Percentiles rank a stretch among this genome's conserved stretches.
Evolutionary conservation across 1,284 basidiomycete genomes (phyloP).

Genomic region (Cystobasidiaceae sp.): DNA sequence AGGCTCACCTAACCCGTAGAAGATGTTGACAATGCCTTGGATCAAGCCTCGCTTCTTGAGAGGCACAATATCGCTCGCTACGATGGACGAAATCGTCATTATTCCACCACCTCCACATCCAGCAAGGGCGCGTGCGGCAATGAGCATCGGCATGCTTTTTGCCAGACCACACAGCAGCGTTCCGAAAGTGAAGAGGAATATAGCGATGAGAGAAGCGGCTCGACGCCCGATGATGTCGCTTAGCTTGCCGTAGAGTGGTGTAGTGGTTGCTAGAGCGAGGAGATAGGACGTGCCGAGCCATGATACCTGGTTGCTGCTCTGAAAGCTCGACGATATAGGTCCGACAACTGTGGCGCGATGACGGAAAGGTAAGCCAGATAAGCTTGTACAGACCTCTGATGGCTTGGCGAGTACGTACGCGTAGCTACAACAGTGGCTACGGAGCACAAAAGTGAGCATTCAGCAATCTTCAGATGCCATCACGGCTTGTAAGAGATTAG

Average conservation of each 20-base stretch:
- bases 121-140: constrained; percentile 67
- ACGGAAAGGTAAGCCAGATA: no score
- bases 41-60: constrained; percentile 66
- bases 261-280: constrained; percentile 72
- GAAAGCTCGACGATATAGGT: constrained; percentile 71
- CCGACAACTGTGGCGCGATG: constrained; percentile 56
- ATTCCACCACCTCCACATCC: constrained; percentile 48
- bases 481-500: neutral
- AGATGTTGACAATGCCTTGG: constrained; percentile 56
- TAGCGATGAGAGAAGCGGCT: constrained; percentile 63
- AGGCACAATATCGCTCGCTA: constrained; percentile 71
- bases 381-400: no score
- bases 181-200: constrained; percentile 64
- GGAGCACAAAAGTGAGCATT: neutral
- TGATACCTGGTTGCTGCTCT: constrained; percentile 68
- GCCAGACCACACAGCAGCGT: constrained; percentile 69
- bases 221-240: constrained; percentile 72
- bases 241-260: constrained; percentile 70
- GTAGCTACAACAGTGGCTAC: constrained; percentile 23
- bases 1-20: constrained; percentile 33
- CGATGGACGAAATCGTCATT: constrained; percentile 53
- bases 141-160: constrained; percentile 66
- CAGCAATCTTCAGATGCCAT: neutral
- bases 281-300: constrained; percentile 65
- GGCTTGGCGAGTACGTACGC: neutral